Base-by-base conservation (phyloP, 352 stramenopile genomes). In the Globisporangium polare region DNA sequence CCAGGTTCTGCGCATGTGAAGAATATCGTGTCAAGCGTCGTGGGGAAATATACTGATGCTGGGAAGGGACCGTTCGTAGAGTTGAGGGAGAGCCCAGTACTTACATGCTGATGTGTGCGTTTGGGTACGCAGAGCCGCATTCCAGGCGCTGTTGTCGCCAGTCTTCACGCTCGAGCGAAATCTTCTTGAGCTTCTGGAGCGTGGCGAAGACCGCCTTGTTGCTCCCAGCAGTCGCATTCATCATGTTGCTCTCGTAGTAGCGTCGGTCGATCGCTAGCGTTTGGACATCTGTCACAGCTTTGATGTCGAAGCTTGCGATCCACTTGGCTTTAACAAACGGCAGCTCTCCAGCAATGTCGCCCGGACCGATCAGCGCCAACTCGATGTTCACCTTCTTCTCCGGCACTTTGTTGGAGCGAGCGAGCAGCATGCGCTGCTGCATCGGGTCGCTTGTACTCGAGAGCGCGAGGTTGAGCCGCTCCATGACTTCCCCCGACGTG, bases 321-420 rank as follows among this genome's bases (percentile, higher is more conserved):
- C 72, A 74, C 35, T 85, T 83, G 29, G 72, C 74, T 35, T 65
- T 76, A 7, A 90, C 60, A 51, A 92, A 86, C 20, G 82, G 77
- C 29, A 80, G 43, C 43, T 92, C 82, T 9, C 80, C 82, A 9
- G 70, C 78, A 29, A 92, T 71, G 54, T 92, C 82, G 29, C 78
- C 82, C 1, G 72, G 55, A 0, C 82, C 82, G 24, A 90, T 69
- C 6, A 92, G 59, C 46, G 78, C 62, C 3, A 92, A 58, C 41
- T 92, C 82, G 9, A 92, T 75, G 53, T 81, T 90, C 27, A 92
- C 73, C 63, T 90, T 89, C 63, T 79, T 82, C 46, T 92, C 78
- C 0, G 78, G 78, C 8, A 42, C 55, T 20, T 61, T 63, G 41
- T 74, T 77, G n/a, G 70, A 59, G 24, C 65, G 68, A 15, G 66